These are phyloP conservation scores for Aureoboletus auriporus DNA, from an alignment of 768 basidiomycete species.

Conservation along the genomic window DNA sequence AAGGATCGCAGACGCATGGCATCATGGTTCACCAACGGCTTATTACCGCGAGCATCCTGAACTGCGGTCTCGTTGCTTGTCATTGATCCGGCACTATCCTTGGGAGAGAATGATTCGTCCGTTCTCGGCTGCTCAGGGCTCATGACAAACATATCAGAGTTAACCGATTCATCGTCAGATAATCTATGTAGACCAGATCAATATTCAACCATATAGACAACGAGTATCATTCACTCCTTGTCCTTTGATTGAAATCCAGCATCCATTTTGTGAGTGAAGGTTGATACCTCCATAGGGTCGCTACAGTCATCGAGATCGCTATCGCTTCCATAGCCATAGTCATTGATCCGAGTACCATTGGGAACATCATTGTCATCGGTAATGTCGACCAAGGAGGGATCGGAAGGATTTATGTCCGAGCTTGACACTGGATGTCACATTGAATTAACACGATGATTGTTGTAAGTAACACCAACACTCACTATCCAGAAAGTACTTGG, in stretches of 20 bases:
- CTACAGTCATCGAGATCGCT: slow-evolving; percentile 33
- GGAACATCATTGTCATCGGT: slow-evolving; percentile 8
- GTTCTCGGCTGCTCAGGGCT: slow-evolving; percentile 8
- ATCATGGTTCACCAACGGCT: not conserved
- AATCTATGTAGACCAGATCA: slow-evolving; percentile 7
- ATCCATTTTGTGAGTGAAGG: not conserved
- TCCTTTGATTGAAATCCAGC: not conserved
- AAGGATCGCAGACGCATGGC: slow-evolving; percentile 11
- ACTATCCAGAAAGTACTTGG: slow-evolving; percentile 28
- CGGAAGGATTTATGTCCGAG: slow-evolving; percentile 7
- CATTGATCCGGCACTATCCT: not conserved
- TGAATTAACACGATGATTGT: not conserved
- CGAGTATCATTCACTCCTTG: not conserved
- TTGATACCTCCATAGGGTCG: not conserved
- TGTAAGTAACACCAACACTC: not conserved
- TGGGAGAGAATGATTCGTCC: not conserved
- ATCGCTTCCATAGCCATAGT: slow-evolving; percentile 32
- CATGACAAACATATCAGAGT: slow-evolving; percentile 18
- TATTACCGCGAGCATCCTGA: not conserved
- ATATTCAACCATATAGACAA: not conserved
- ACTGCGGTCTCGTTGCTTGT: slow-evolving; percentile 7
- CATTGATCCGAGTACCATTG: slow-evolving; percentile 6
- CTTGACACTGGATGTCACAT: slow-evolving; percentile 11
- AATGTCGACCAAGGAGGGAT: slow-evolving; percentile 14
- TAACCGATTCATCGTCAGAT: slow-evolving; percentile 11